Conservation (phyloP, 768 basidiomycete genomes). For the Xerocomellus chrysenteron region DNA sequence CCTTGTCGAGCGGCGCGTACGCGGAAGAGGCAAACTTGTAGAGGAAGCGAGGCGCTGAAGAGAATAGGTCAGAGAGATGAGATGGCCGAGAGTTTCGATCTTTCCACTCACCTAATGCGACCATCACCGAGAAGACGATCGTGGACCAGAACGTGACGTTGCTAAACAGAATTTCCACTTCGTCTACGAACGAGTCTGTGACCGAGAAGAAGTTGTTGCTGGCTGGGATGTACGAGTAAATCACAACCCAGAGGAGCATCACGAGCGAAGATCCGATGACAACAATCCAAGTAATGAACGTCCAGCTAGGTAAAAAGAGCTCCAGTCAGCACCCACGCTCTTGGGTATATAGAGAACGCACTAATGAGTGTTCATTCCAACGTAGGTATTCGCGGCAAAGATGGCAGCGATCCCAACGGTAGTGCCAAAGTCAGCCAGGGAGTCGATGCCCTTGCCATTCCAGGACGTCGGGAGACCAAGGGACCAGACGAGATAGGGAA, state of each 20-base stretch:
- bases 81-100: neutral
- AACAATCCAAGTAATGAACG: slow-evolving; percentile 79
- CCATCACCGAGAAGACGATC: slow-evolving; percentile 62
- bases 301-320: slow-evolving; percentile 57
- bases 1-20: slow-evolving; percentile 81
- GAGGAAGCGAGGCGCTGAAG: slow-evolving; percentile 75
- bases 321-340: neutral
- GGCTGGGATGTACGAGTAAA: slow-evolving; percentile 81
- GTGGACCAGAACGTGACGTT: slow-evolving; percentile 84
- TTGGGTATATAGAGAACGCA: slow-evolving; percentile 45
- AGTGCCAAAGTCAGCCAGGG: slow-evolving; percentile 86
- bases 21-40: slow-evolving; percentile 68
- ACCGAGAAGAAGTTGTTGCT: slow-evolving; percentile 65
- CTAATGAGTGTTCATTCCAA: slow-evolving; percentile 89
- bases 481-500: slow-evolving; percentile 77
- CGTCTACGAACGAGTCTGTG: slow-evolving; percentile 69
- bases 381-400: slow-evolving; percentile 83
- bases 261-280: slow-evolving; percentile 77
- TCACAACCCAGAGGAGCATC: slow-evolving; percentile 83
- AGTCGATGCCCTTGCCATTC: slow-evolving; percentile 78
- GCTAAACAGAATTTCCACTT: slow-evolving; percentile 71
- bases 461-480: slow-evolving; percentile 64
- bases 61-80: slow-evolving; percentile 2
- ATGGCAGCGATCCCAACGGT: slow-evolving; percentile 88
- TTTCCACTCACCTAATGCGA: slow-evolving; percentile 66